phyloP scores from a whole-genome alignment of 169 alveolate genomes.

The Cryptosporidium meleagridis region DNA sequence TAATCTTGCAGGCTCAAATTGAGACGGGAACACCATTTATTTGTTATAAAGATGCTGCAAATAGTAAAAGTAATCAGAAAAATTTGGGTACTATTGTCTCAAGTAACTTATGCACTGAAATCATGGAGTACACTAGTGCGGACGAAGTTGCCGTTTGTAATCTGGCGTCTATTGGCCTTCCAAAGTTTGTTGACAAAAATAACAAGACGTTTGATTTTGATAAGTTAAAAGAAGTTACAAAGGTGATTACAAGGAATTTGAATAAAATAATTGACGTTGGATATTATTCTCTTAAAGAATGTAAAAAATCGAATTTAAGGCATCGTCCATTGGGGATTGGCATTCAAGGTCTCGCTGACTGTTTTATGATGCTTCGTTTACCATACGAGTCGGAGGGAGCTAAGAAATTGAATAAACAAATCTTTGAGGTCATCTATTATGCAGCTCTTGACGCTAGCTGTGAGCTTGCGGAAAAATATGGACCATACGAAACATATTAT shows the following conservation, averaged over 20 bases:
- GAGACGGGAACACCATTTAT: slow-evolving; percentile 99
- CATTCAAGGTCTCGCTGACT: slow-evolving; percentile 98
- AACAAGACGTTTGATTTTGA: slow-evolving; percentile 83
- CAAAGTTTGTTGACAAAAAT: slow-evolving; percentile 82
- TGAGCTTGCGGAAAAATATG: slow-evolving; percentile 93
- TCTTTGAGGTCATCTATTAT: slow-evolving; percentile 97
- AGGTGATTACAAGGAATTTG: slow-evolving; percentile 92
- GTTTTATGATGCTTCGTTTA: slow-evolving; percentile 92
- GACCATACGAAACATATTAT: slow-evolving; percentile 93
- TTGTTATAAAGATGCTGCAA: slow-evolving; percentile 96
- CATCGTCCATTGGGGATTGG: slow-evolving; percentile 99
- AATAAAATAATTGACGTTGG: slow-evolving; percentile 95
- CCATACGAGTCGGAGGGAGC: slow-evolving; percentile 97
- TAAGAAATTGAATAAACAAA: slow-evolving; percentile 89
- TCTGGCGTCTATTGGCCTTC: slow-evolving; percentile 95
- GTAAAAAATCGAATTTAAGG: slow-evolving; percentile 92
- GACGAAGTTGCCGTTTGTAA: slow-evolving; percentile 99
- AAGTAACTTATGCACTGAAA: slow-evolving; percentile 96
- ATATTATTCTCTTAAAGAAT: slow-evolving; percentile 95
- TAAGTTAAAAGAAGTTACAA: slow-evolving; percentile 86
- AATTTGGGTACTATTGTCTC: slow-evolving; percentile 97
- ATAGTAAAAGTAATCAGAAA: slow-evolving; percentile 95
- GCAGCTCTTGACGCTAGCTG: slow-evolving; percentile 95
- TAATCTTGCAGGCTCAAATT: slow-evolving; percentile 95
- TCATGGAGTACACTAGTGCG: slow-evolving; percentile 95